These are phyloP conservation scores for Lipomyces chichibuensis DNA, from an alignment of 805 yeast species.

Conservation along the genomic window DNA sequence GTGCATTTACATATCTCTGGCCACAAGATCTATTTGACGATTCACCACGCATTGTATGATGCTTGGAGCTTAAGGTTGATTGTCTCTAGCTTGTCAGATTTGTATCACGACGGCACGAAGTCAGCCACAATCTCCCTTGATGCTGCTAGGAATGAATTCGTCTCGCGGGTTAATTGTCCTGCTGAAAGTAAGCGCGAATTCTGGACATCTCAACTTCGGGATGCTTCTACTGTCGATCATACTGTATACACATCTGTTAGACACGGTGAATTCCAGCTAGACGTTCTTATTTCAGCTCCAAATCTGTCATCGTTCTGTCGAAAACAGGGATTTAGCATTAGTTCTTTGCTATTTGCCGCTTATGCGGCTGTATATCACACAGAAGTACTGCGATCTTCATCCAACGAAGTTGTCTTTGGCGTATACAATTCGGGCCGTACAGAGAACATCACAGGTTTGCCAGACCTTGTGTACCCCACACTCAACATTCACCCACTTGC, in stretches of 20 bases:
- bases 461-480: conserved; percentile 29
- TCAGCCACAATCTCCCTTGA: neutral
- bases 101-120: conserved; percentile 7
- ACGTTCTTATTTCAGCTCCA: neutral
- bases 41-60: conserved; percentile 40
- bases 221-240: neutral
- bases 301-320: conserved; percentile 1
- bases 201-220: conserved; percentile 6
- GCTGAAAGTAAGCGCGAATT: neutral
- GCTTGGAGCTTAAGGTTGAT: conserved; percentile 37
- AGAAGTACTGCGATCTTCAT: neutral
- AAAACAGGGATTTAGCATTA: conserved; percentile 2
- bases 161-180: too few species aligned
- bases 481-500: conserved; percentile 35
- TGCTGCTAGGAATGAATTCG: neutral
- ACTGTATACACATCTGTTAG: neutral
- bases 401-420: conserved; percentile 26
- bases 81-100: conserved; percentile 12
- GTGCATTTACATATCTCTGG: conserved; percentile 17
- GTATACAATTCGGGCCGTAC: conserved; percentile 38
- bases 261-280: neutral
- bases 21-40: conserved; percentile 19
- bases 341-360: conserved; percentile 27
- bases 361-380: conserved; percentile 13
- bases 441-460: conserved; percentile 8